Base-by-base conservation (phyloP, 306 rosid species). In the Datisca glomerata region DNA sequence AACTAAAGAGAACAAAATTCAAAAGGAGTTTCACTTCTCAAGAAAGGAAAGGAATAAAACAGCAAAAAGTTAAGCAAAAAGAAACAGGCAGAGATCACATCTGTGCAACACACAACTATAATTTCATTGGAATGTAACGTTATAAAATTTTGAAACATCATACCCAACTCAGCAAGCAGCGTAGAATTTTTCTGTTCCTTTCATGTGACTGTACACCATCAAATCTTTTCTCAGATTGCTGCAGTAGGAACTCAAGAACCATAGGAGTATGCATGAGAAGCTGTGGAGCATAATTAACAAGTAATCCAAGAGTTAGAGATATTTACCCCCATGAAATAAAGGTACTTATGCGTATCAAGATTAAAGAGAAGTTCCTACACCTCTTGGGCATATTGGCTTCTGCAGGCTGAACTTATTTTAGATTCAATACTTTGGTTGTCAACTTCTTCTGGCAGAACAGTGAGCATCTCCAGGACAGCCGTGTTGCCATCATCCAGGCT, bases 121-220 rank as follows among this genome's bases (percentile, higher is more conserved):
- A 8, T 31, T 31, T 31, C 36, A 31, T 11, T 31, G n/a, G 9
- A 31, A 31, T 31, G 13, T 2, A 31, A 31, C 9, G n/a, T 31
- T 31, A 14, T 41, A 35, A 13, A 15, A 49, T 23, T 13, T 23
- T 23, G 43, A 50, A 6, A 12, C 39, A 34, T 17, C 78, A 11
- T 77, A 87, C 97, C 97, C 97, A 87, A 63, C 97, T 87, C 76
- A 87, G 71, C 46, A 87, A 79, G 85, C 97, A 87, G 29, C 97
- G 97, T 27, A 82, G 64, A 61, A 79, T 70, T 47, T 87, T 87
- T 71, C 78, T 76, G 64, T 77, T 85, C 63, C 71, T 55, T 67
- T 85, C 93, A 29, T 69, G 86, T 44, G 59, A 78, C 67, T 74
- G 85, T 32, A 69, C 67, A 58, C 76, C 66, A 59, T 76, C 89